Percentiles rank a stretch among this genome's conserved stretches.
phyloP scores from a whole-genome alignment of 1,284 basidiomycete species.

The Serendipita sp. region DNA sequence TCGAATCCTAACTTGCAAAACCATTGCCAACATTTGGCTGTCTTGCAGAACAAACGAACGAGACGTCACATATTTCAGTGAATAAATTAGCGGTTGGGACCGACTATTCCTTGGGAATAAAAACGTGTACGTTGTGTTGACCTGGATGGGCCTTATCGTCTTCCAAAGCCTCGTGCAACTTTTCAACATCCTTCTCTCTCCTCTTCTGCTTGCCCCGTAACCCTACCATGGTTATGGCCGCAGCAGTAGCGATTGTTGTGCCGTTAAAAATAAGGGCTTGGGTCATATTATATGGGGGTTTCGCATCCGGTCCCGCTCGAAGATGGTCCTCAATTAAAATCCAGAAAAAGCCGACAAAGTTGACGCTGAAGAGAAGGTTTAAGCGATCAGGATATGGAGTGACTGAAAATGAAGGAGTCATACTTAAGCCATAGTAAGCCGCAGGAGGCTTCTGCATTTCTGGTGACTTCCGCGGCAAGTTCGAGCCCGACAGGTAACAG shows the following conservation, averaged over 20 bases:
- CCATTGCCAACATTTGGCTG: no score
- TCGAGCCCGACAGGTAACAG: conserved; percentile 63
- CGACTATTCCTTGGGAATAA: neutral
- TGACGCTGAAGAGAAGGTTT: conserved; percentile 26
- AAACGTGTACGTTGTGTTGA: neutral
- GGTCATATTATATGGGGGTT: conserved; percentile 47
- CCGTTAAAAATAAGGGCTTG: conserved; percentile 50
- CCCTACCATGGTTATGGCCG: conserved; percentile 28
- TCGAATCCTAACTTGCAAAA: no score
- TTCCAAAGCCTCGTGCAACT: neutral
- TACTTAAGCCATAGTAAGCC: conserved; percentile 52
- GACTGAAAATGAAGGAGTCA: neutral
- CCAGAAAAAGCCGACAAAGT: conserved; percentile 47
- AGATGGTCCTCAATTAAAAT: conserved; percentile 53
- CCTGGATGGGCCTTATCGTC: neutral
- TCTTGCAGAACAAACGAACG: no score
- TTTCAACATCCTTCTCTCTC: conserved; percentile 22
- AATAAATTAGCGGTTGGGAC: no score
- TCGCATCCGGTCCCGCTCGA: conserved; percentile 33
- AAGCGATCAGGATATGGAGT: neutral
- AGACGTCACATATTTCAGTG: no score
- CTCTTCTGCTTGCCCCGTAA: conserved; percentile 46
- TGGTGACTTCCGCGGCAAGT: conserved; percentile 59
- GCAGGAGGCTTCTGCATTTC: conserved; percentile 60
- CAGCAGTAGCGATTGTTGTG: conserved; percentile 27